Conservation (phyloP, 352 stramenopile genomes). For the Pythium diclinum region DNA sequence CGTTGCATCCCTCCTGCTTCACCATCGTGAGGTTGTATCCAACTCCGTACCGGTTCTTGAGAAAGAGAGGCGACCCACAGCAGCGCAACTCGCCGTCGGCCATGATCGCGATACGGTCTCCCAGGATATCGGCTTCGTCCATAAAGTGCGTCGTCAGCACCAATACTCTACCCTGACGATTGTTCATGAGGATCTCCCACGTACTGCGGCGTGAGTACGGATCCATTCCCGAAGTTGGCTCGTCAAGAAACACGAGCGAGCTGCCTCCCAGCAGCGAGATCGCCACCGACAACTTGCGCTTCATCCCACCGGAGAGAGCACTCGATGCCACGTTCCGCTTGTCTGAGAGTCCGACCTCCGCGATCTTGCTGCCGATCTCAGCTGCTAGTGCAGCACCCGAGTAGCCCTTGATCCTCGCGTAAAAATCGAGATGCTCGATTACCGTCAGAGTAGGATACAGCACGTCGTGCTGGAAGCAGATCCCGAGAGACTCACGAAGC, state of each 20-base stretch:
- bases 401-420: constrained; percentile 38
- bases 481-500: constrained; percentile 48
- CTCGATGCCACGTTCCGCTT: constrained; percentile 36
- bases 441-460: constrained; percentile 57
- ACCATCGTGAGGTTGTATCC: constrained; percentile 66
- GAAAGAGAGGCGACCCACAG: constrained; percentile 53
- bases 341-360: constrained; percentile 40
- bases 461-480: constrained; percentile 72
- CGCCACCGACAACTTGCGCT: constrained; percentile 82
- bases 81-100: constrained; percentile 44
- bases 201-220: constrained; percentile 78
- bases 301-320: constrained; percentile 73
- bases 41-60: constrained; percentile 88
- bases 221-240: constrained; percentile 28
- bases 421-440: constrained; percentile 52
- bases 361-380: constrained; percentile 29
- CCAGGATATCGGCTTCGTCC: constrained; percentile 65
- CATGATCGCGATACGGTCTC: constrained; percentile 71
- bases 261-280: constrained; percentile 68
- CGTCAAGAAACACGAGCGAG: constrained; percentile 26
- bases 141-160: constrained; percentile 54
- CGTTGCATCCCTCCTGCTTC: constrained; percentile 24
- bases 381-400: constrained; percentile 15
- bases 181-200: constrained; percentile 65
- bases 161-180: constrained; percentile 46